These are phyloP conservation scores for Arachis hypogaea DNA, from an alignment of 306 rosid species.

Conservation along the genomic window DNA sequence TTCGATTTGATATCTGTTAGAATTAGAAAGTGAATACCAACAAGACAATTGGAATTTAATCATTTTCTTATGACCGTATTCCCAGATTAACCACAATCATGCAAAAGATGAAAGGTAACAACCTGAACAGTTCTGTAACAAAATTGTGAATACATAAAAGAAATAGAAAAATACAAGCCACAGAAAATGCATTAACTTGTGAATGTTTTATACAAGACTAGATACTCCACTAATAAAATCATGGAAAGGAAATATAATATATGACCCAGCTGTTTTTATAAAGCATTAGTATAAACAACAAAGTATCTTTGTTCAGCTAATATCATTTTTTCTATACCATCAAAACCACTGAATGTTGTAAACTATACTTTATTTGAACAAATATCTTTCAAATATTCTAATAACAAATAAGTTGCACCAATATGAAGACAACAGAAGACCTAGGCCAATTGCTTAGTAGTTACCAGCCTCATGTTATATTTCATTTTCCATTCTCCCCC, in stretches of 20 bases:
- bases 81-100: not conserved
- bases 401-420: not conserved
- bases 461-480: not conserved
- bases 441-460: not conserved
- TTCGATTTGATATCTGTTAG: not conserved
- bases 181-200: not conserved
- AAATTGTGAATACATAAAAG: not conserved
- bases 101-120: conserved; percentile 5
- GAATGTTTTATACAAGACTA: not conserved
- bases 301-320: not conserved
- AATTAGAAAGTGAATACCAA: not conserved
- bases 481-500: not conserved
- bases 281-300: conserved; percentile 1
- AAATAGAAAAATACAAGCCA: not conserved
- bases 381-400: conserved; percentile 6
- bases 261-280: not conserved
- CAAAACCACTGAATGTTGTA: not conserved
- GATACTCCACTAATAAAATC: not conserved
- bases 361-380: not conserved
- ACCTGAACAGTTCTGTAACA: not conserved
- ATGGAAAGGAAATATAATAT: no score
- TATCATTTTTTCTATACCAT: not conserved
- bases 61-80: not conserved
- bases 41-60: not conserved
- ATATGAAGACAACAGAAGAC: not conserved